These are phyloP conservation scores for Ophiostoma himal-ulmi DNA, from an alignment of 2,329 filamentous ascomycete genomes.

Conservation along the genomic window DNA sequence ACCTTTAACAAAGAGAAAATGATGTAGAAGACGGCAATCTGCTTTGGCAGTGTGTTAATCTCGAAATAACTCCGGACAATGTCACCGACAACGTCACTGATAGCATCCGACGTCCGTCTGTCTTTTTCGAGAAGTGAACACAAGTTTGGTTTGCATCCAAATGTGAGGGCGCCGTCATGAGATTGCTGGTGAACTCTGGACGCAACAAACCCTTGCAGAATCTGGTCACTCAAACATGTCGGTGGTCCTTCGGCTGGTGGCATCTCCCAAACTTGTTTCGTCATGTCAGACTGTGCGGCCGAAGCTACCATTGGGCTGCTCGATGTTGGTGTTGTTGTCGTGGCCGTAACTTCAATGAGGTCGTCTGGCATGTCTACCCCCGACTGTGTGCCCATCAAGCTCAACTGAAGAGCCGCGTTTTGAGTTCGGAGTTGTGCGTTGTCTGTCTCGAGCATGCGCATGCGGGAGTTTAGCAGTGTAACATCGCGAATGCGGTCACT, in stretches of 20 bases:
- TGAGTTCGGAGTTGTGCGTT: background rate
- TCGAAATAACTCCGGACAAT: constrained; percentile 32
- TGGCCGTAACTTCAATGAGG: background rate
- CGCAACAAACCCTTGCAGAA: background rate
- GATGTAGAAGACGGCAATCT: constrained; percentile 32
- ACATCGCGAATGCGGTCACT: constrained; percentile 25
- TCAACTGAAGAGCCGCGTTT: background rate
- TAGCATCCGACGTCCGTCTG: constrained; percentile 27
- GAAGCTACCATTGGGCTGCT: background rate
- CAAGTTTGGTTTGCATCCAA: background rate
- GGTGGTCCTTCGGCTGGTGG: background rate
- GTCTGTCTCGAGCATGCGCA: background rate
- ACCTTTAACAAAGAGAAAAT: constrained; percentile 33
- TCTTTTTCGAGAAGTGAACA: background rate
- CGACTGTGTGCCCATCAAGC: constrained; percentile 2
- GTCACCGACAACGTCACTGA: constrained; percentile 33
- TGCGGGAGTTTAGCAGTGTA: background rate
- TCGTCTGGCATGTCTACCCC: background rate
- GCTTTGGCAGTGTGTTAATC: constrained; percentile 31
- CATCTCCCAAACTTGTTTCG: background rate
- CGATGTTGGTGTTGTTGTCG: background rate
- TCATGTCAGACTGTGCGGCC: background rate
- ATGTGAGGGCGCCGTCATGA: background rate
- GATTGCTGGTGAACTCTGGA: background rate
- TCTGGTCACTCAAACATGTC: constrained; percentile 1